A percentile compares a stretch with the other conserved stretches of the same genome.
phyloP scores from a whole-genome alignment of 1,284 basidiomycete genomes.

The Ceratobasidium sp. region DNA sequence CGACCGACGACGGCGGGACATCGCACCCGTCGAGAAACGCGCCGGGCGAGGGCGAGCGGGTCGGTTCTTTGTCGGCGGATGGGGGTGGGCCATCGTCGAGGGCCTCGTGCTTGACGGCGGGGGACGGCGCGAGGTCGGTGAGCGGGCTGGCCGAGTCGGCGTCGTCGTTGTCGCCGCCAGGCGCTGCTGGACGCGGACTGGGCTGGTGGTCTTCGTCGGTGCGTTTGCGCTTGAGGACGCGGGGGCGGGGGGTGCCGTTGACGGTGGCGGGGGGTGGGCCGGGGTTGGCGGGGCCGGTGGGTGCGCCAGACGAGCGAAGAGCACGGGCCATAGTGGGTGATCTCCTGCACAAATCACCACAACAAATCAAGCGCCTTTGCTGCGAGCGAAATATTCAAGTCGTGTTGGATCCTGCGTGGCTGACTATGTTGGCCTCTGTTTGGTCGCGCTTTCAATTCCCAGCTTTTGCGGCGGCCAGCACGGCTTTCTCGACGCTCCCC shows the following conservation, averaged over 20 bases:
- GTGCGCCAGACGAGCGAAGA: constrained; percentile 41
- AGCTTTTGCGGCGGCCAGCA: neutral
- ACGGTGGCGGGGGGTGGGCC: neutral
- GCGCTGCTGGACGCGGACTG: constrained; percentile 15
- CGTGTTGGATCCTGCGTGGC: constrained; percentile 12
- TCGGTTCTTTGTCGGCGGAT: neutral
- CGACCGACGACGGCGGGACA: constrained; percentile 62
- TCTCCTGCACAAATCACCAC: neutral
- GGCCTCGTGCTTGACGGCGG: constrained; percentile 37
- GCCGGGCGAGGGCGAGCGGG: constrained; percentile 29
- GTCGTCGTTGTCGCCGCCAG: constrained; percentile 16
- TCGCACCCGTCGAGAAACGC: constrained; percentile 60
- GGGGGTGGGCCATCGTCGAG: neutral
- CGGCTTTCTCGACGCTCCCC: neutral
- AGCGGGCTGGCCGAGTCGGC: constrained; percentile 36
- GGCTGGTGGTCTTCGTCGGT: constrained; percentile 24
- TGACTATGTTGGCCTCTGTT: constrained; percentile 32
- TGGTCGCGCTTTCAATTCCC: constrained; percentile 14
- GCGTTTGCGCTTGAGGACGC: constrained; percentile 37
- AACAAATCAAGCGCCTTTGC: constrained; percentile 19
- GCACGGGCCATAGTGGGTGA: constrained; percentile 27
- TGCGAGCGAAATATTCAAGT: neutral
- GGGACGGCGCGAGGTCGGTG: constrained; percentile 38
- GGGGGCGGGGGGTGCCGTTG: neutral
- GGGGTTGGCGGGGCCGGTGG: neutral